Evolutionary conservation across 1,284 basidiomycete genomes (phyloP), one percentile per base, ranked within the genome.

Genomic region (Mycena sp.): DNA sequence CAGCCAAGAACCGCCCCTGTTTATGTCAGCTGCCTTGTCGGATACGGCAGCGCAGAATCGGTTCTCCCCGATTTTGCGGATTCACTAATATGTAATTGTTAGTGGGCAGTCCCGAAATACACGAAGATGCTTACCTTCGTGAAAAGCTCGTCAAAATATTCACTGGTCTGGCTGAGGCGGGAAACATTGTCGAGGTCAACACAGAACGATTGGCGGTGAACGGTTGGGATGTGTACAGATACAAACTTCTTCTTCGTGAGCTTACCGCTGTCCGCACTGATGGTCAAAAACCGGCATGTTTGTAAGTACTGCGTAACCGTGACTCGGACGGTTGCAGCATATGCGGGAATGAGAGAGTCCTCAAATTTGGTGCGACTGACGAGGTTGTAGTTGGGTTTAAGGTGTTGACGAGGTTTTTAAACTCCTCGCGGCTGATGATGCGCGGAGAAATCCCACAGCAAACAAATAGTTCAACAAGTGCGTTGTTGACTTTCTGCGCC

Each of bases 191-290:
- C 64, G 7, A 67, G 35, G 25, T 69, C 68, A 28, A 71, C 29
- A 41, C 62, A 65, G 35, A 70, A 67, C 5, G 60, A 63, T 35
- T 68, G 43, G 16, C 51, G 45, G 30, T 59, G 30, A 6, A 60
- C 14, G 3, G 68, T 68, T 0, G 69, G 69, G 10, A 61, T 53
- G 52, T 68, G 67, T 19, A 71, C 63, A 2, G 60, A 65, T 37
- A 57, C 67, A 32, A 70, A 68, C 29, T 66, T 67, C n/a, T 60
- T 60, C 23, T 59, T 30, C 5, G 37, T 29, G 12, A 71, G 56
- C 58, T 68, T 68, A 19, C 69, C 69, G 12, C 69, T 69, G 58
- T 71, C 69, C 26, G 65, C 70, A n/a, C 67, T 63, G 29, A 71
- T 52, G 4, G 58, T 69, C 19, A 71, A 43, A 44, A 69, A 40